Evolutionary conservation across 495 filamentous ascomycete genomes (phyloP).

Genomic region (Daldinia childiae): DNA sequence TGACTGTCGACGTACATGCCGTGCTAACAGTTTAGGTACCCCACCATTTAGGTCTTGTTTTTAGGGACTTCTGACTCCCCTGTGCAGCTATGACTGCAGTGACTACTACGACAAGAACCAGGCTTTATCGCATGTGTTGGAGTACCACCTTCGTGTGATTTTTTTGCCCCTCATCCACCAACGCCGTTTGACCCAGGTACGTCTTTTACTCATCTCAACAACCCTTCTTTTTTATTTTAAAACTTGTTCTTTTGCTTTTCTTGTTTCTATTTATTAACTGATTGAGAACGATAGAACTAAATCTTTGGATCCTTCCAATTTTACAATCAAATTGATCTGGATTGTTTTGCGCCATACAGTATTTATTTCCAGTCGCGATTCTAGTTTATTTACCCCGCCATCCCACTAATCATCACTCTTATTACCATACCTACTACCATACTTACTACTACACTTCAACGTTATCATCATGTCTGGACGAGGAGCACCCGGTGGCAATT

Average conservation of each 20-base stretch:
- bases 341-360: not conserved
- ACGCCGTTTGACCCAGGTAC: conserved; percentile 16
- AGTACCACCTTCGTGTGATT: conserved; percentile 1
- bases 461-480: conserved; percentile 67
- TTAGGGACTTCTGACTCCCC: conserved; percentile 33
- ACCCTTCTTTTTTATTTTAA: conserved; percentile 16
- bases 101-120: not conserved
- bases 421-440: too few relatives aligned
- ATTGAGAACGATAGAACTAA: too few relatives aligned
- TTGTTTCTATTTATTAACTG: not conserved
- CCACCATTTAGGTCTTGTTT: conserved; percentile 28
- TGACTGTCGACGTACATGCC: not conserved
- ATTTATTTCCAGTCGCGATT: conserved; percentile 1
- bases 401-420: conserved; percentile 20
- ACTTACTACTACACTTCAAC: not conserved
- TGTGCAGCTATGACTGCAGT: conserved; percentile 24
- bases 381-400: conserved; percentile 27
- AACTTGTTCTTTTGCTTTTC: not conserved
- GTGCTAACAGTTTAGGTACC: conserved; percentile 15
- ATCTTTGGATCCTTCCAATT: not conserved
- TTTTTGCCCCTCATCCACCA: conserved; percentile 35
- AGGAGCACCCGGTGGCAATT: conserved; percentile 58
- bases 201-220: conserved; percentile 2
- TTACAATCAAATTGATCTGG: not conserved
- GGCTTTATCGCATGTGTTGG: not conserved